A percentile compares a stretch with the other conserved stretches of the same genome.
Evolutionary conservation across 768 basidiomycete species (phyloP).

Genomic region (Macrocybe gigantea): DNA sequence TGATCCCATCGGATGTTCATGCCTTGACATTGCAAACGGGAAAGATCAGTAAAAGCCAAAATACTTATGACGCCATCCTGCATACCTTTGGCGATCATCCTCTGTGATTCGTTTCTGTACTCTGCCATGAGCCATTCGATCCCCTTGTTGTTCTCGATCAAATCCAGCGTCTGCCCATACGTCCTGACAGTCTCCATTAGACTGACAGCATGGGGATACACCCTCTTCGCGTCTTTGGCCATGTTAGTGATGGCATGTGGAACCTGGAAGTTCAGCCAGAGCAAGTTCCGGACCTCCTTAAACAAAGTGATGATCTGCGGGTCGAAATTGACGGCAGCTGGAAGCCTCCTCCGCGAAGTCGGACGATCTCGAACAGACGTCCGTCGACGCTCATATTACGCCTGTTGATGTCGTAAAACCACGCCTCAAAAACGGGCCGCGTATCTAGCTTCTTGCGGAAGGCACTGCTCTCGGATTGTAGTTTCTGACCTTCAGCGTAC

Average conservation of each 20-base stretch:
- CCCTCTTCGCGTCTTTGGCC: conserved; percentile 97
- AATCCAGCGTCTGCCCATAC: conserved; percentile 90
- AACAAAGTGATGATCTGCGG: conserved; percentile 97
- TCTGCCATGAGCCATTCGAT: conserved; percentile 95
- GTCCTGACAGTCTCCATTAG: conserved; percentile 99
- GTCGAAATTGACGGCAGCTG: conserved; percentile 97
- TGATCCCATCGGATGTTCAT: conserved; percentile 97
- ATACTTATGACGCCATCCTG: conserved; percentile 2
- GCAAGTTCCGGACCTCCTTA: conserved; percentile 94
- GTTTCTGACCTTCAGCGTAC: conserved; percentile 98
- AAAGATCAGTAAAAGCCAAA: not conserved
- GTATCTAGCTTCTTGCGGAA: conserved; percentile 98
- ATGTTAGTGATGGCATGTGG: conserved; percentile 93
- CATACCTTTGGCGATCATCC: conserved; percentile 87
- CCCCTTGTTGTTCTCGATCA: conserved; percentile 85
- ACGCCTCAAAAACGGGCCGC: conserved; percentile 89
- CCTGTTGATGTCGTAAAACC: conserved; percentile 92
- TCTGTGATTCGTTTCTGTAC: conserved; percentile 87
- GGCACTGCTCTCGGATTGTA: conserved; percentile 84
- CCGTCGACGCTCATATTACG: conserved; percentile 91
- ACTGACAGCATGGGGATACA: conserved; percentile 97
- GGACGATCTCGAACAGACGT: conserved; percentile 86
- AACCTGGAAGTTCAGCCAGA: conserved; percentile 95
- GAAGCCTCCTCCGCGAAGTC: conserved; percentile 64
- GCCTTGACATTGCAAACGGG: conserved; percentile 38